These are phyloP conservation scores for Capsicum rhomboideum DNA, from an alignment of 257 asterid genomes.

Conservation along the genomic window DNA sequence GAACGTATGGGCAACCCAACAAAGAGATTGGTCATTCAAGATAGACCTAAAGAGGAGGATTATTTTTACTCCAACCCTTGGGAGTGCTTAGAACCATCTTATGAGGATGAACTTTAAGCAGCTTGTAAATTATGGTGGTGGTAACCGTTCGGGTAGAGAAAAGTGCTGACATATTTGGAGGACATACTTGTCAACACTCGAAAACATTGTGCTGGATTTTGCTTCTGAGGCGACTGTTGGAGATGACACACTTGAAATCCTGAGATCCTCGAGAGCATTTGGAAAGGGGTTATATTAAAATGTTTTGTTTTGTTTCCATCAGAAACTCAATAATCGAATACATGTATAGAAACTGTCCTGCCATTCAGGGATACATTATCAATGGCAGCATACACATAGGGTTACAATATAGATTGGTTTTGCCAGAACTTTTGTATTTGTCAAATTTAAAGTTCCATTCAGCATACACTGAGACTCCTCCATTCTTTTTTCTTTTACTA, in stretches of 20 bases:
- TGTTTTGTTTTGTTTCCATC: neutral
- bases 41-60: constrained; percentile 64
- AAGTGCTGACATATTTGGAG: neutral
- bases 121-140: neutral
- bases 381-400: constrained; percentile 40
- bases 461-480: neutral
- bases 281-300: neutral
- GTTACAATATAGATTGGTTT: constrained; percentile 36
- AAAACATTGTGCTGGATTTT: neutral
- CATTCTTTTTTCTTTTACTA: neutral
- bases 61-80: constrained; percentile 62
- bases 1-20: constrained; percentile 42
- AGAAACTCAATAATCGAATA: constrained; percentile 26
- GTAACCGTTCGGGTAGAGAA: neutral
- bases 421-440: constrained; percentile 10
- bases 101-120: constrained; percentile 5
- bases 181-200: neutral
- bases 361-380: constrained; percentile 39
- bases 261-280: neutral
- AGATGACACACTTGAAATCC: constrained; percentile 1
- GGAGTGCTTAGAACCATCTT: constrained; percentile 42
- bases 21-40: constrained; percentile 21
- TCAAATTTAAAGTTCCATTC: constrained; percentile 6
- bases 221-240: neutral
- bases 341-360: constrained; percentile 68